Base-by-base conservation (phyloP, 495 filamentous ascomycete species). In the Penicillium steckii region DNA sequence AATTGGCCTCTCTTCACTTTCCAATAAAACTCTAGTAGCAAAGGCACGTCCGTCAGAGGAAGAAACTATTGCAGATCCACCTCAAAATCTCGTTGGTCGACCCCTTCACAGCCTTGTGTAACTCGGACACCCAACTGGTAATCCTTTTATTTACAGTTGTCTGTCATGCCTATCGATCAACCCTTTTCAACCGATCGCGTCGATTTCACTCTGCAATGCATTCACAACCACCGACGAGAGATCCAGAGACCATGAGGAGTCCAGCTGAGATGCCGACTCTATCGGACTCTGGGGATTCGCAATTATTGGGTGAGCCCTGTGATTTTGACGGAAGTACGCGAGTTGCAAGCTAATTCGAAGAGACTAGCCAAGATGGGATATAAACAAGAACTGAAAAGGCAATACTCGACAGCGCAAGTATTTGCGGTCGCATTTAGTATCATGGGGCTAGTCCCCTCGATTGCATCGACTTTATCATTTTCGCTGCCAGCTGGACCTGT, bases 401-500 rank as follows among this genome's bases (percentile, higher is more conserved):
- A 85, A 44, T 87, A 86, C 57, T 80, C 79, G 10, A 82, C 80
- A 50, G 58, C 82, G 21, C 83, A 88, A 64, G 72, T 87, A 18
- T 88, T 88, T 59, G 85, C 83, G 25, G 82, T 88, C 55, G 85
- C 85, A 2, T 88, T 87, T 62, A 82, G 78, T 55, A 87, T 88
- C 53, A 88, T 88, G 83, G 84, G 84, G 4, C 65, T 88, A 4
- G 70, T 88, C 4, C 84, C 84, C 0, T 86, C 83, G 10, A 86
- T 88, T 52, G 84, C 85, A 6, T 81, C 79, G 8, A 87, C 84
- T 0, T 64, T 88, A 12, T 58, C 81, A 5, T 88, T 86, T 53
- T 84, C 81, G 1, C 68, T 87, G 10, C 83, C 85, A n/a, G 80
- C 84, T 19, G 85, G 85, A 1, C 85, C 85, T 4, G 83, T 75